These are phyloP conservation scores for Marasmius oreades DNA, from an alignment of 1,284 basidiomycete genomes.

Conservation along the genomic window DNA sequence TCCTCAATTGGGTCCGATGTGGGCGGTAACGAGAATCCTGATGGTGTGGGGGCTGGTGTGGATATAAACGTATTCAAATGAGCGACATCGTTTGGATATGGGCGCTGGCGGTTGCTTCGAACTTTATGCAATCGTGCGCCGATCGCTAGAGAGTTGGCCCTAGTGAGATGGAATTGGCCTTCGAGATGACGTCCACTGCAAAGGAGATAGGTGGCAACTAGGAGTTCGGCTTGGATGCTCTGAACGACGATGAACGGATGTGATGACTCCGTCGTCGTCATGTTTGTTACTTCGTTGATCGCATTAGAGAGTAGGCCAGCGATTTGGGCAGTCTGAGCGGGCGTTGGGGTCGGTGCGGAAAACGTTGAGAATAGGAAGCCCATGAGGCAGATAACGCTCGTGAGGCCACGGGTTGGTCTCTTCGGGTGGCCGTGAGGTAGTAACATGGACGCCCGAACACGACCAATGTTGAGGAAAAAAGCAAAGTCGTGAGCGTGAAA, in stretches of 20 bases:
- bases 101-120: background rate
- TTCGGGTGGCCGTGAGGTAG: background rate
- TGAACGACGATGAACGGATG: constrained; percentile 5
- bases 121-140: constrained; percentile 9
- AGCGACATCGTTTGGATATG: background rate
- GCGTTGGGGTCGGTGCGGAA: background rate
- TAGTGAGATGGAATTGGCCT: constrained; percentile 10
- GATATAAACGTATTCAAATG: background rate
- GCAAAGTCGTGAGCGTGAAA: constrained; percentile 8
- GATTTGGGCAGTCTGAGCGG: background rate
- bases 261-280: background rate
- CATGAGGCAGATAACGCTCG: constrained; percentile 6
- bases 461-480: constrained; percentile 7
- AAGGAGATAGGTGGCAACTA: constrained; percentile 7
- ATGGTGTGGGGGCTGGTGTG: background rate
- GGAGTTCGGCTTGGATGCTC: constrained; percentile 9
- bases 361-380: constrained; percentile 9
- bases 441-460: constrained; percentile 1
- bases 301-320: constrained; percentile 1
- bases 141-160: constrained; percentile 8
- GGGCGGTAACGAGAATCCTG: background rate
- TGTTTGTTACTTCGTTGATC: background rate
- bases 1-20: constrained; percentile 7
- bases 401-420: constrained; percentile 7
- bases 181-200: constrained; percentile 9